Conservation (phyloP, 305 asterid species). For the Rubia balearica region DNA sequence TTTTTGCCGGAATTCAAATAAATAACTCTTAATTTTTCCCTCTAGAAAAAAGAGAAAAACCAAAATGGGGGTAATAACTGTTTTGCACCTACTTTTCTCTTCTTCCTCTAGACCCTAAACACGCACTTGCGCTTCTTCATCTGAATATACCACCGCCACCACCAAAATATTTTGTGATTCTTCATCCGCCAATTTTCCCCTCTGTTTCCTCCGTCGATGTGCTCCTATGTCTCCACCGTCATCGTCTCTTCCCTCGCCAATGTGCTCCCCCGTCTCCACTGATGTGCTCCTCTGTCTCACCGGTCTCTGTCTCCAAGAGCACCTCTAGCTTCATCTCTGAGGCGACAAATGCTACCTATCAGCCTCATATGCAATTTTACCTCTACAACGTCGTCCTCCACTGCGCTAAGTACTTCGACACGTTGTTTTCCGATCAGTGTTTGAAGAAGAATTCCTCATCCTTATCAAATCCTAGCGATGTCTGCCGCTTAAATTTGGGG, state of each 20-base stretch:
- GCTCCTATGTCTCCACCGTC: too few relatives aligned
- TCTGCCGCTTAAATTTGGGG: constrained; percentile 34
- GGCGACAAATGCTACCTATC: constrained; percentile 23
- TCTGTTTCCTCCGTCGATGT: too few relatives aligned
- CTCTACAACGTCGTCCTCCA: constrained; percentile 57
- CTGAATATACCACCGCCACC: constrained; percentile 6
- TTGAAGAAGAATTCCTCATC: constrained; percentile 27
- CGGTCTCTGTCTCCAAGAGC: constrained; percentile 14
- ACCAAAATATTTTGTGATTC: constrained; percentile 47
- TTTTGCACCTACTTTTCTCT: too few relatives aligned
- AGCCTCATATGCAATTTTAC: constrained; percentile 43
- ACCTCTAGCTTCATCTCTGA: constrained; percentile 17
- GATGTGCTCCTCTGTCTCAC: constrained; percentile 51
- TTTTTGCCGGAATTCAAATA: too few relatives aligned
- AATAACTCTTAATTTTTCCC: too few relatives aligned
- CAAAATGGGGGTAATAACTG: too few relatives aligned
- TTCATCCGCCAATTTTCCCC: too few relatives aligned
- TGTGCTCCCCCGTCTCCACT: too few relatives aligned
- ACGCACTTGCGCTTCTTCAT: constrained; percentile 28
- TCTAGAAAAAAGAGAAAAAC: too few relatives aligned
- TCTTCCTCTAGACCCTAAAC: constrained; percentile 26
- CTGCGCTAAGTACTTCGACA: constrained; percentile 60
- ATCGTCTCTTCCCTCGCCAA: constrained; percentile 29
- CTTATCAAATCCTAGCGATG: constrained; percentile 16
- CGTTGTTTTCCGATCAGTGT: constrained; percentile 80